Base-by-base conservation (phyloP, 768 basidiomycete species). In the Omphalotus guepiniiformis region DNA sequence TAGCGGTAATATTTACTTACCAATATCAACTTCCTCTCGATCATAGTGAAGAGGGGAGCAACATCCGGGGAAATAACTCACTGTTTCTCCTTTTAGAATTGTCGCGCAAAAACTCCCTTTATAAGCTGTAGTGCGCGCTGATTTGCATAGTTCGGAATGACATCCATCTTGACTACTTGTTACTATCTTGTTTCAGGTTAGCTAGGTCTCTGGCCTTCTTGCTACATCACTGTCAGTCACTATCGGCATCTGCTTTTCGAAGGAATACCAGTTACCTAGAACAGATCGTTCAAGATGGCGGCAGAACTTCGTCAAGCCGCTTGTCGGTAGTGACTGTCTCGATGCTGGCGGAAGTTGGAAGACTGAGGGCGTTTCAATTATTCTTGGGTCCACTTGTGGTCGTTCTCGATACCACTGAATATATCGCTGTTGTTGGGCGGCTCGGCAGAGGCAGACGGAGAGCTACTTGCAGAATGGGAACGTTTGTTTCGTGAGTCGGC, bases 271-370 rank as follows among this genome's bases (percentile, higher is more conserved):
- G 41, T 42, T 16, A 21, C 32, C 16, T 28, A 15, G 22, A 25
- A 7, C n/a, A n/a, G n/a, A n/a, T n/a, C n/a, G n/a, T 42, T 16
- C 28, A 28, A 42, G 27, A 8, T 7, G 13, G 16, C 27, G 16
- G 41, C 18, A 42, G 41, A 27, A 6, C 41, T 21, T 30, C 2
- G 41, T 42, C 27, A 21, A 42, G 27, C 16, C 27, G 27, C 28
- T 27, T 42, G 28, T 42, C 18, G 41, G 25, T 42, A 42, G 40
- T 42, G 40, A 41, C 40, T 41, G 40, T 41, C 40, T 41, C 40
- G 40, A n/a, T n/a, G n/a, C n/a, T n/a, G n/a, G n/a, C n/a, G n/a
- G n/a, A n/a, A n/a, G n/a, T n/a, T n/a, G n/a, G n/a, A n/a, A n/a
- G n/a, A n/a, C n/a, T n/a, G n/a, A n/a, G n/a, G n/a, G n/a, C n/a